Percentiles rank a stretch among this genome's conserved stretches.
Evolutionary conservation across 2,329 filamentous ascomycete species (phyloP).

Genomic region (Helotiales sp.): DNA sequence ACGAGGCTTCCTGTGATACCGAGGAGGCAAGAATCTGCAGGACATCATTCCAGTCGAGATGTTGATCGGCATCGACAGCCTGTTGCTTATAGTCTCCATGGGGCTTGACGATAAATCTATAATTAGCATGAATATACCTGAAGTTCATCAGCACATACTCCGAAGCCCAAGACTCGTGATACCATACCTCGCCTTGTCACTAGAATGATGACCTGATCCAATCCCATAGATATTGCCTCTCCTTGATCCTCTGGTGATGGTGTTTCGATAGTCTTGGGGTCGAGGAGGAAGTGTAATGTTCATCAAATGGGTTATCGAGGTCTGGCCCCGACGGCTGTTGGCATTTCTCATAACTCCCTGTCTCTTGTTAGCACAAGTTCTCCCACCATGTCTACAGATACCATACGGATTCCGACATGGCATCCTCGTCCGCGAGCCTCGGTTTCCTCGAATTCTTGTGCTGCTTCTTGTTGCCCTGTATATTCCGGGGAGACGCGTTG

Average conservation of each 20-base stretch:
- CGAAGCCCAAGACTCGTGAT: too few relatives aligned
- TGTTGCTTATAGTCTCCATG: slow-evolving; percentile 79
- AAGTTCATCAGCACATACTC: slow-evolving; percentile 22
- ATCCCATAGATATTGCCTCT: slow-evolving; percentile 81
- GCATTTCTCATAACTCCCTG: slow-evolving; percentile 61
- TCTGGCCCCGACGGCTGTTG: slow-evolving; percentile 84
- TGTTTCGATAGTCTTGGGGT: slow-evolving; percentile 61
- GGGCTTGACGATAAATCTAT: slow-evolving; percentile 92
- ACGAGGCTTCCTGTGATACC: slow-evolving; percentile 85
- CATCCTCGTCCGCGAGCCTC: slow-evolving; percentile 79
- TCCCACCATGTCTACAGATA: neutral
- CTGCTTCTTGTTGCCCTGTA: slow-evolving; percentile 77
- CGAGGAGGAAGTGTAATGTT: slow-evolving; percentile 84
- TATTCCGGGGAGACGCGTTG: slow-evolving; percentile 67
- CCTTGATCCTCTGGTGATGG: slow-evolving; percentile 54
- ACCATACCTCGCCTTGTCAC: slow-evolving; percentile 83
- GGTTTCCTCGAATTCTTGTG: slow-evolving; percentile 83
- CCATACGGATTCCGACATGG: slow-evolving; percentile 77
- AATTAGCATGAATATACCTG: slow-evolving; percentile 93
- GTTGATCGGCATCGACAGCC: slow-evolving; percentile 83
- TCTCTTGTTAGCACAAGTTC: slow-evolving; percentile 20
- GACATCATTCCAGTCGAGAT: slow-evolving; percentile 88
- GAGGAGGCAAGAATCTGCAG: slow-evolving; percentile 90
- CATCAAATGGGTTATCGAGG: slow-evolving; percentile 95
- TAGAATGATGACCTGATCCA: slow-evolving; percentile 86